phyloP scores from a whole-genome alignment of 2,329 filamentous ascomycete species.

The Juglanconis oblonga region DNA sequence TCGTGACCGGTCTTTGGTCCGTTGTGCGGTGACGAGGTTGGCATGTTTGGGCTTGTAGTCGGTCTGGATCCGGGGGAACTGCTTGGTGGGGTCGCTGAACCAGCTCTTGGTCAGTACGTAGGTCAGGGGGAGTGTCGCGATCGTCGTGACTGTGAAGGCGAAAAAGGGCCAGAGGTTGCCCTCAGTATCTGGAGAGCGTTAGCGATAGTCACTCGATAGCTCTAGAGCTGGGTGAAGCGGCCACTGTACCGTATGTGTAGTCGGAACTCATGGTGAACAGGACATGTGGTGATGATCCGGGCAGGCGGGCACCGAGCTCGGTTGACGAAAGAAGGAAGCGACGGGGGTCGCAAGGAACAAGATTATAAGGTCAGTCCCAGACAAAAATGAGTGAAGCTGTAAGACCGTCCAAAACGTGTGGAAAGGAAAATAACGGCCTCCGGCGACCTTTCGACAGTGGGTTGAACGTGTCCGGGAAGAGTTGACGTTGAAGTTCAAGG shows the following conservation, averaged over 20 bases:
- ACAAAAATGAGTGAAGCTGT: conserved; percentile 2
- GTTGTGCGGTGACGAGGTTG: conserved; percentile 77
- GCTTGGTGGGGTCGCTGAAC: conserved; percentile 67
- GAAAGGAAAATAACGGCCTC: background rate
- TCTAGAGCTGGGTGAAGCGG: background rate
- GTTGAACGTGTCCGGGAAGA: background rate
- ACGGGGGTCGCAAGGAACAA: background rate
- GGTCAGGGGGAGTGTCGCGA: conserved; percentile 87
- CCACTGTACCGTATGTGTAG: conserved; percentile 71
- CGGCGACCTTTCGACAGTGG: background rate
- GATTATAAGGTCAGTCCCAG: background rate
- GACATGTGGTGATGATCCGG: conserved; percentile 21
- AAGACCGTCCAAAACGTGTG: background rate
- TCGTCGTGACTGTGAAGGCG: conserved; percentile 82
- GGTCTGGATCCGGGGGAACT: conserved; percentile 77
- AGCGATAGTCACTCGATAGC: background rate
- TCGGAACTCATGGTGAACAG: conserved; percentile 76
- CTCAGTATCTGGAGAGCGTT: conserved; percentile 65
- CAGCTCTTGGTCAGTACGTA: conserved; percentile 81
- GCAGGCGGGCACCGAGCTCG: background rate
- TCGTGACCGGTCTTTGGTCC: conserved; percentile 83
- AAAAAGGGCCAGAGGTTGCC: conserved; percentile 99
- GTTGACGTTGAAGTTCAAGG: background rate
- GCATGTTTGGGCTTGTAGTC: conserved; percentile 79
- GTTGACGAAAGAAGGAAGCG: background rate